phyloP scores from a whole-genome alignment of 1,284 basidiomycete species.

The Trametes hirsuta region DNA sequence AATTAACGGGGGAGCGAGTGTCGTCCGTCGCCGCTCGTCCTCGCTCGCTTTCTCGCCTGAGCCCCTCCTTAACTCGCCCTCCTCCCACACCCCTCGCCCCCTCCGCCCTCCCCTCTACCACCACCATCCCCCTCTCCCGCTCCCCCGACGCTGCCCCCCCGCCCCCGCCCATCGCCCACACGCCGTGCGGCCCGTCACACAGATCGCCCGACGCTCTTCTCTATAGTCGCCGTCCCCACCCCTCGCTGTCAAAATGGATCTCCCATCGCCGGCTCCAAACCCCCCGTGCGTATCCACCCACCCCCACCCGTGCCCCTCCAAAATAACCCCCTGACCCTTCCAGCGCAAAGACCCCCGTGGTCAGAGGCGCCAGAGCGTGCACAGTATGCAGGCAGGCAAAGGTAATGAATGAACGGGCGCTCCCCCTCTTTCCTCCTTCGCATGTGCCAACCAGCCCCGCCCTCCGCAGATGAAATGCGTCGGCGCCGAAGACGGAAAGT shows the following conservation, averaged over 20 bases:
- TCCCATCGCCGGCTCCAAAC: conserved; percentile 6
- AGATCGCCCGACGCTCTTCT: conserved; percentile 12
- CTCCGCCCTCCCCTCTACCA: not conserved
- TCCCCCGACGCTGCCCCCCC: not conserved
- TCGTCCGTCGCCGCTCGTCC: not conserved
- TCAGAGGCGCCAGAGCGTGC: conserved; percentile 76
- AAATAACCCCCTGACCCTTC: not conserved
- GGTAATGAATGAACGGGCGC: conserved; percentile 40
- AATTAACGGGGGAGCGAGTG: not conserved
- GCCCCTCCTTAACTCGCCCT: conserved; percentile 1
- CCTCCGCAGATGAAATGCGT: conserved; percentile 80
- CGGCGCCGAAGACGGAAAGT: conserved; percentile 79
- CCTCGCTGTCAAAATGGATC: conserved; percentile 21
- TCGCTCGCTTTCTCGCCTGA: conserved; percentile 10
- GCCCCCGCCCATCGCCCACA: conserved; percentile 1
- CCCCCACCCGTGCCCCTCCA: not conserved
- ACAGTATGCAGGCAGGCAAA: conserved; percentile 83
- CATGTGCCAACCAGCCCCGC: conserved; percentile 20
- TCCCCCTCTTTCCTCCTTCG: conserved; percentile 22
- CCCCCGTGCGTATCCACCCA: conserved; percentile 13
- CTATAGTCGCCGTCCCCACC: conserved; percentile 16
- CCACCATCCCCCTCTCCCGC: conserved; percentile 7
- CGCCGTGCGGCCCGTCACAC: not conserved
- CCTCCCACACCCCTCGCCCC: conserved; percentile 6
- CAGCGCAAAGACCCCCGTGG: conserved; percentile 57